Base-by-base conservation (phyloP, 805 yeast species). In the Metschnikowia cubensis region DNA sequence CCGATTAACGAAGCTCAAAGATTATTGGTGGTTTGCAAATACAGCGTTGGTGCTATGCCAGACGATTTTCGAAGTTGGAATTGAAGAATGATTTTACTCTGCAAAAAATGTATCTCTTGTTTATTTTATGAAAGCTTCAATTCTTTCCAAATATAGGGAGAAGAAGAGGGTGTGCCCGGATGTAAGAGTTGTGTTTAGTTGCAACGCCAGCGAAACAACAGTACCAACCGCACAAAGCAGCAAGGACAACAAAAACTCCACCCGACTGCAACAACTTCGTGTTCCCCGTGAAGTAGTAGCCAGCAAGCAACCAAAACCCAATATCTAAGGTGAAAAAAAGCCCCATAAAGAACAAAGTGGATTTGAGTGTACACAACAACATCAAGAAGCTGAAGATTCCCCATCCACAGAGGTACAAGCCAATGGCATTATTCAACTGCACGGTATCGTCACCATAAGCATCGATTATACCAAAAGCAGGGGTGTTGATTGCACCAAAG, bases 351-450 rank as follows among this genome's bases (percentile, higher is more conserved):
- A 74, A 62, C 45, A 73, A 56, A 1, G 83, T 78, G 2, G 83
- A 73, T 59, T 77, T 79, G 60, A 74, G 67, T 2, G 87, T 79
- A 56, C 80, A 77, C 52, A 81, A 59, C 59, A 80, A 64, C 65
- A 83, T 73, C 67, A 83, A 67, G 56, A 80, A 81, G 13, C 87
- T 76, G 70, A 83, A 83, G 11, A 84, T 77, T 4, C 79, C 73
- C 87, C 87, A 83, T 7, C 85, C 87, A 2, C 81, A 62, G 25
- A 82, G 61, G 63, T 72, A 82, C 57, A 83, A 78, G 1, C 87
- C 89, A 25, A 79, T 56, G 1, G 81, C 84, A 55, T 81, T 78
- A 38, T 63, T 63, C 20, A 68, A 45, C 54, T 65, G 68, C 59
- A 77, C 82, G 15, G 66, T 61, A 6, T 72, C 60, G 50, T 74